phyloP scores from a whole-genome alignment of 2,329 filamentous ascomycete species.

The Fusarium chlamydosporum region DNA sequence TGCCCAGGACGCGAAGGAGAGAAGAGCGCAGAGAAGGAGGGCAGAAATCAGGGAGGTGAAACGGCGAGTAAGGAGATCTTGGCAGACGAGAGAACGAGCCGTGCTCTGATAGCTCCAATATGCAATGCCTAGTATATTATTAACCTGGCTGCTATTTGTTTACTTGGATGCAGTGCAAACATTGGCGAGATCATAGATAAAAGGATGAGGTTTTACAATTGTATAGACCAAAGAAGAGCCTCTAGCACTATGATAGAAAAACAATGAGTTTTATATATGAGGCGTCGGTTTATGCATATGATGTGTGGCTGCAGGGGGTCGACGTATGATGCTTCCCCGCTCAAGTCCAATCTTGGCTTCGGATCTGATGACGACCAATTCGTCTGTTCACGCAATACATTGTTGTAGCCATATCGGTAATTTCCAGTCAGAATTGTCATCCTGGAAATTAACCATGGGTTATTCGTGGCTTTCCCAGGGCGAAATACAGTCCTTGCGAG shows the following conservation, averaged over 20 bases:
- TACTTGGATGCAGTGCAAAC: conserved; percentile 15
- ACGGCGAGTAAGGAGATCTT: conserved; percentile 55
- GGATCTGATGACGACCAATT: conserved; percentile 11
- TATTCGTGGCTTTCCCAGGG: conserved; percentile 8
- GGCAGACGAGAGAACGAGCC: conserved; percentile 44
- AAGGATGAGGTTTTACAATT: background rate
- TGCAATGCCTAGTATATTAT: conserved; percentile 13
- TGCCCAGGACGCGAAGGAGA: conserved; percentile 44
- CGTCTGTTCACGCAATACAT: background rate
- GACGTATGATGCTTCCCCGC: conserved; percentile 36
- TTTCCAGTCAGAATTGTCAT: background rate
- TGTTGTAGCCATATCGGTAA: background rate
- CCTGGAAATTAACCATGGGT: conserved; percentile 28
- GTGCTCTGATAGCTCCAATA: conserved; percentile 12
- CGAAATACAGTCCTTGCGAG: conserved; percentile 37
- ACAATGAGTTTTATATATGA: conserved; percentile 1
- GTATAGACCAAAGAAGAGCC: background rate
- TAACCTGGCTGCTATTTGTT: conserved; percentile 10
- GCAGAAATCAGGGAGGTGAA: conserved; percentile 56
- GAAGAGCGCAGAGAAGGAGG: conserved; percentile 50
- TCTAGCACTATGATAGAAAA: background rate
- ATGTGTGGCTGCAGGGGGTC: conserved; percentile 29
- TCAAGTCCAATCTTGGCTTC: conserved; percentile 11
- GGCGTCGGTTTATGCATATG: conserved; percentile 4
- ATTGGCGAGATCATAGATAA: conserved; percentile 13